Percentiles rank a stretch among this genome's conserved stretches.
Evolutionary conservation across 2,329 filamentous ascomycete genomes (phyloP).

Genomic region (Tolypocladium capitatum): DNA sequence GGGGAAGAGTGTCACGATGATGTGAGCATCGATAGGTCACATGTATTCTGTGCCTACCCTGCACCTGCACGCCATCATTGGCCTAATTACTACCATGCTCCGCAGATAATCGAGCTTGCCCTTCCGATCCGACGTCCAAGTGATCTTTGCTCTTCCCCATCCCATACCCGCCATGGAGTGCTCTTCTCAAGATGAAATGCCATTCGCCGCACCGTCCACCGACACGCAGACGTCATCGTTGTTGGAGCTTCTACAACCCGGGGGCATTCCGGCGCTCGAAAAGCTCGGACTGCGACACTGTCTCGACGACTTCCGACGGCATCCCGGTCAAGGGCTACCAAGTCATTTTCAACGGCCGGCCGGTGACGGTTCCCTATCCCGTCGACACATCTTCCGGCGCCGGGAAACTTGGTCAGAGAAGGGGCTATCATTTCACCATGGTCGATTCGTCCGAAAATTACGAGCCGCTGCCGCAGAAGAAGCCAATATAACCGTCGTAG

Average conservation of each 20-base stretch:
- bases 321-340: constrained; percentile 76
- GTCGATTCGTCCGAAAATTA: constrained; percentile 76
- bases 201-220: too few species aligned
- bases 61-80: too few species aligned
- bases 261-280: constrained; percentile 67
- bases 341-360: constrained; percentile 65
- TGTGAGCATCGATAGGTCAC: too few species aligned
- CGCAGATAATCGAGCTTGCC: too few species aligned
- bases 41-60: too few species aligned
- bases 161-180: too few species aligned
- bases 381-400: constrained; percentile 29
- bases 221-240: constrained; percentile 35
- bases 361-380: constrained; percentile 70
- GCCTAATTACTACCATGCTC: too few species aligned
- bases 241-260: too few species aligned
- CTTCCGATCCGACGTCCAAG: too few species aligned
- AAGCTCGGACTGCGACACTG: constrained; percentile 71
- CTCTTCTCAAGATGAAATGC: too few species aligned
- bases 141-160: too few species aligned
- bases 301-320: constrained; percentile 75
- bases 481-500: constrained; percentile 78
- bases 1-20: too few species aligned
- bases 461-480: constrained; percentile 60
- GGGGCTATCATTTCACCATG: constrained; percentile 50
- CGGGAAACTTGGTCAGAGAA: constrained; percentile 32